phyloP scores from a whole-genome alignment of 2,329 filamentous ascomycete species.

The Fusarium verticillioides region DNA sequence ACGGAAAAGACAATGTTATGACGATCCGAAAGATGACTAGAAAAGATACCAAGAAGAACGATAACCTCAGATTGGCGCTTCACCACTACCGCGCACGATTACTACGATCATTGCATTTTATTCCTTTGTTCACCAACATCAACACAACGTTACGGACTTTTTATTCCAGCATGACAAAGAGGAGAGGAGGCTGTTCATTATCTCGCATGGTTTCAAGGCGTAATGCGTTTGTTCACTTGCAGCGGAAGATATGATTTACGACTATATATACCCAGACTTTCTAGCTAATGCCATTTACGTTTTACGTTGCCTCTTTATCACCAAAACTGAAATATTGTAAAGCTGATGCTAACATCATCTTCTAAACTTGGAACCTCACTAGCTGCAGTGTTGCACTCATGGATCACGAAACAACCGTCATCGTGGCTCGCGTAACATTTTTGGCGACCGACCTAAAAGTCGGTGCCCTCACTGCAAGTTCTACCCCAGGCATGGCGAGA shows the following conservation, averaged over 20 bases:
- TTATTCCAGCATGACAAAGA: neutral
- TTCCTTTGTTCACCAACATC: conserved; percentile 33
- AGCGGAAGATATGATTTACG: conserved; percentile 34
- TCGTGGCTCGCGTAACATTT: neutral
- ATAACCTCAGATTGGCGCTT: neutral
- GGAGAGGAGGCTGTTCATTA: conserved; percentile 14
- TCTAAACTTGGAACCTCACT: neutral
- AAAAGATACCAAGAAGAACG: neutral
- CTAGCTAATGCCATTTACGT: conserved; percentile 29
- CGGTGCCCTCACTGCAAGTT: conserved; percentile 21
- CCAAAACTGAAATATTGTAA: neutral
- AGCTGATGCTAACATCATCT: neutral
- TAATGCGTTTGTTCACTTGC: conserved; percentile 29
- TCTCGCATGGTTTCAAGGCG: conserved; percentile 19
- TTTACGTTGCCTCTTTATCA: neutral
- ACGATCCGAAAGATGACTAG: neutral
- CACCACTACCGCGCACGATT: conserved; percentile 1
- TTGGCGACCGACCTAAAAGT: neutral
- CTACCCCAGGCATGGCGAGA: neutral
- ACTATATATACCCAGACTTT: conserved; percentile 36
- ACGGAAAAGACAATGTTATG: conserved; percentile 25
- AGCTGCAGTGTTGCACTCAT: neutral
- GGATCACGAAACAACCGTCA: neutral
- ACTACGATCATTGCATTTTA: conserved; percentile 18
- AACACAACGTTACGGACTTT: neutral